These are phyloP conservation scores for Colletotrichum sansevieriae DNA, from an alignment of 2,329 filamentous ascomycete species.

Conservation along the genomic window DNA sequence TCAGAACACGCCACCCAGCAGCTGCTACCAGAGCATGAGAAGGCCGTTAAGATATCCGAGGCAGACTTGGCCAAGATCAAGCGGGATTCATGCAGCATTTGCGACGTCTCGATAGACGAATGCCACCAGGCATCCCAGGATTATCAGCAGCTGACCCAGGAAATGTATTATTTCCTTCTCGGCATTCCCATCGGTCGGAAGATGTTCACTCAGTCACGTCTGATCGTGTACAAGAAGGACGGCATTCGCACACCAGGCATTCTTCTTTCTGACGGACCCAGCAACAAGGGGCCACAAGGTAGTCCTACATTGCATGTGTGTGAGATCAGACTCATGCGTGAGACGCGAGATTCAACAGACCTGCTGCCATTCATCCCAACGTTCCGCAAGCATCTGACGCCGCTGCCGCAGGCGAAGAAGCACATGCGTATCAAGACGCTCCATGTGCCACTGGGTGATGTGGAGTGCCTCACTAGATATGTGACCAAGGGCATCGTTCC, in stretches of 20 bases:
- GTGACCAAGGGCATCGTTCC: conserved; percentile 70
- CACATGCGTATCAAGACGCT: conserved; percentile 77
- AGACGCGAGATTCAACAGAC: conserved; percentile 83
- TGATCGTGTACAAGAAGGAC: conserved; percentile 88
- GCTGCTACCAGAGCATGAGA: conserved; percentile 93
- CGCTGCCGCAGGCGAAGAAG: conserved; percentile 74
- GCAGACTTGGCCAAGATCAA: conserved; percentile 92
- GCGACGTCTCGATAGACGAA: conserved; percentile 82
- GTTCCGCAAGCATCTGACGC: conserved; percentile 76
- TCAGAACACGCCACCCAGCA: conserved; percentile 98
- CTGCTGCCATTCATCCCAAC: conserved; percentile 83
- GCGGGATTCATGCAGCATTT: conserved; percentile 84
- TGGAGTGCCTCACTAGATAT: conserved; percentile 87
- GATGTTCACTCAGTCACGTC: conserved; percentile 79
- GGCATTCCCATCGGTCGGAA: conserved; percentile 85
- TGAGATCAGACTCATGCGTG: conserved; percentile 78
- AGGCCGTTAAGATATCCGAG: conserved; percentile 91
- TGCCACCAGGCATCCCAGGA: conserved; percentile 88
- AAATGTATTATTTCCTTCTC: conserved; percentile 82
- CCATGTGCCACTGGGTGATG: conserved; percentile 79
- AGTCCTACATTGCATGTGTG: conserved; percentile 81
- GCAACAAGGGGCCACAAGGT: conserved; percentile 66
- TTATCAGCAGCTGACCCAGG: conserved; percentile 82
- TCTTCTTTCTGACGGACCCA: conserved; percentile 80
- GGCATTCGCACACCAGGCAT: conserved; percentile 87